phyloP scores from a whole-genome alignment of 2,329 filamentous ascomycete species.

The Penicillium sp. region DNA sequence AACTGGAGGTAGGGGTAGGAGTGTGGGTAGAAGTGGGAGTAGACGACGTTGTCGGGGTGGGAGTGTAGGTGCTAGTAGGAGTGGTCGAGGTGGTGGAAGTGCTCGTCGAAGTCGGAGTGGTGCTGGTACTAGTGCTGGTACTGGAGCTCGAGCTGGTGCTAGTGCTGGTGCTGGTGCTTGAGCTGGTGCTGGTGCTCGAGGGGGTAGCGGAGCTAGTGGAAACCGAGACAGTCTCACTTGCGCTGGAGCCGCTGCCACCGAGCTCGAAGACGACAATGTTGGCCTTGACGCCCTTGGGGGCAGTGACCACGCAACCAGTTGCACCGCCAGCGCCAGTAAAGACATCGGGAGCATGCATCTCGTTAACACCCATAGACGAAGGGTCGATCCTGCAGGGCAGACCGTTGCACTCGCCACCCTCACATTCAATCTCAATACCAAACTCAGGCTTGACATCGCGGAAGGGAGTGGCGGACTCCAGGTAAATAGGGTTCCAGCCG shows the following conservation, averaged over 20 bases:
- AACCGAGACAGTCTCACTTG: slow-evolving; percentile 11
- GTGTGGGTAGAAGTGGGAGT: slow-evolving; percentile 18
- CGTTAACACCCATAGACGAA: slow-evolving; percentile 53
- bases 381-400: slow-evolving; percentile 72
- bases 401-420: slow-evolving; percentile 64
- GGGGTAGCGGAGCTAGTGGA: slow-evolving; percentile 15
- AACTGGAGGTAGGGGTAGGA: slow-evolving; percentile 15
- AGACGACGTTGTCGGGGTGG: slow-evolving; percentile 15
- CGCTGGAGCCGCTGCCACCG: slow-evolving; percentile 12
- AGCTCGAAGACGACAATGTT: slow-evolving; percentile 63
- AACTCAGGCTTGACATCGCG: slow-evolving; percentile 60
- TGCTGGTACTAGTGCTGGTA: slow-evolving; percentile 12
- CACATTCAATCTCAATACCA: slow-evolving; percentile 69
- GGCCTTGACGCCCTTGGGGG: slow-evolving; percentile 63
- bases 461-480: slow-evolving; percentile 53
- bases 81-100: background rate
- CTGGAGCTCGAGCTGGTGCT: slow-evolving; percentile 10
- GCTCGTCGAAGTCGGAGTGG: slow-evolving; percentile 15
- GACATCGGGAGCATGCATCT: slow-evolving; percentile 55
- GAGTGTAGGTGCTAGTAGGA: slow-evolving; percentile 2
- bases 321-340: slow-evolving; percentile 65
- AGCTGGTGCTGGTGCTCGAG: background rate
- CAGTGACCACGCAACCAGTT: slow-evolving; percentile 73
- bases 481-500: slow-evolving; percentile 74
- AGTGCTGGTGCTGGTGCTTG: slow-evolving; percentile 13